Percentiles rank a stretch among this genome's conserved stretches.
These are phyloP conservation scores for Aspergillus jensenii DNA, from an alignment of 2,329 filamentous ascomycete species.

Conservation along the genomic window DNA sequence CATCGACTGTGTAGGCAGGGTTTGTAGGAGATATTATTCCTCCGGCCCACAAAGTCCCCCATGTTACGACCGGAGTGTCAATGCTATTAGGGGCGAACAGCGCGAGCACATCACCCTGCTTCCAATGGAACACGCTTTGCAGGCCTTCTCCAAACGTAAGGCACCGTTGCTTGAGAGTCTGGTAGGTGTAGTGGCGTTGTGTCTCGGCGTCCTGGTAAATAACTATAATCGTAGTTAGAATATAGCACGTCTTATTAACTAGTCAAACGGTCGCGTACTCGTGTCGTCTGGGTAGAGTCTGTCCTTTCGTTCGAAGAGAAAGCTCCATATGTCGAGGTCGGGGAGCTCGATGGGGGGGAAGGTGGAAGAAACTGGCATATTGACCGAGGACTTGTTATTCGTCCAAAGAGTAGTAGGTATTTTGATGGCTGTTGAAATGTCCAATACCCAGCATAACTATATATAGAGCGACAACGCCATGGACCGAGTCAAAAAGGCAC, in stretches of 20 bases:
- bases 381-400: too few relatives aligned
- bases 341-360: constrained; percentile 70
- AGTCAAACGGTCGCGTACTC: constrained; percentile 37
- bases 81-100: constrained; percentile 84
- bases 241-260: constrained; percentile 36
- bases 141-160: constrained; percentile 79
- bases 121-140: constrained; percentile 71
- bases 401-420: too few relatives aligned
- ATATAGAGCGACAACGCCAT: too few relatives aligned
- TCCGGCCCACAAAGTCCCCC: constrained; percentile 80
- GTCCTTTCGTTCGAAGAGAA: constrained; percentile 71
- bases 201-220: constrained; percentile 71
- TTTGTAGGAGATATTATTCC: constrained; percentile 81
- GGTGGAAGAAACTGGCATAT: constrained; percentile 70
- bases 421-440: too few relatives aligned
- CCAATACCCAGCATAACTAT: too few relatives aligned
- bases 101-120: constrained; percentile 77
- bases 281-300: constrained; percentile 69
- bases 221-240: not conserved
- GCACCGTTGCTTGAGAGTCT: constrained; percentile 63
- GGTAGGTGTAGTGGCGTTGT: constrained; percentile 67
- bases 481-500: too few relatives aligned
- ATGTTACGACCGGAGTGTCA: constrained; percentile 74
- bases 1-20: constrained; percentile 78
- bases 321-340: constrained; percentile 72